These are phyloP conservation scores for Phytophthora aleatoria DNA, from an alignment of 352 stramenopile species.

Conservation along the genomic window DNA sequence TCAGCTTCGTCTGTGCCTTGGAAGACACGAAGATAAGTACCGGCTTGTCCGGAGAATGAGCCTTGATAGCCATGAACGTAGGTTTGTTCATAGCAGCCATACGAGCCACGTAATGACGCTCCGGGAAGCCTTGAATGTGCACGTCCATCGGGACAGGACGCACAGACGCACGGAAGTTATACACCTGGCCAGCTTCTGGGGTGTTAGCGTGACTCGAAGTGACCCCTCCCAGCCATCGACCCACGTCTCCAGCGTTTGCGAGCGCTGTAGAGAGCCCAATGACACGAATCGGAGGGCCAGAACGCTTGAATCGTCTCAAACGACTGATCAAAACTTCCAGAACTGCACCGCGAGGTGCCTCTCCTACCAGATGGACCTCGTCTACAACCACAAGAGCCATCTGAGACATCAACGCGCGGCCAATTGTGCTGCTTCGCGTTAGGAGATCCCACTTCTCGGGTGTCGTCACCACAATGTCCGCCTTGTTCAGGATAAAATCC, in stretches of 20 bases:
- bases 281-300: conserved; percentile 82
- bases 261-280: conserved; percentile 96
- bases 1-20: conserved; percentile 96
- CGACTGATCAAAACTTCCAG: conserved; percentile 92
- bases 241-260: conserved; percentile 96
- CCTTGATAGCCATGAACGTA: conserved; percentile 97
- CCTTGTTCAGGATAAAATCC: conserved; percentile 87
- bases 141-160: conserved; percentile 97
- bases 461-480: conserved; percentile 97
- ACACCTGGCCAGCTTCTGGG: conserved; percentile 66
- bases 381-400: conserved; percentile 95
- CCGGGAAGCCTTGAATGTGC: conserved; percentile 96
- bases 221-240: conserved; percentile 96
- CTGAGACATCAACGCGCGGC: conserved; percentile 66
- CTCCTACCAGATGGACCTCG: conserved; percentile 97
- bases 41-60: conserved; percentile 94
- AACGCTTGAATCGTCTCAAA: conserved; percentile 76
- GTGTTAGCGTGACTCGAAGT: conserved; percentile 50
- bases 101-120: conserved; percentile 96
- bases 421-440: conserved; percentile 89
- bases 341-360: conserved; percentile 93
- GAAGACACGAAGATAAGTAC: conserved; percentile 99
- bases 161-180: conserved; percentile 95
- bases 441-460: conserved; percentile 99
- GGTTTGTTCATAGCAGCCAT: conserved; percentile 99